A percentile compares a stretch with the other conserved stretches of the same genome.
Conservation (phyloP, 495 filamentous ascomycete species). For the Thozetella sp. region DNA sequence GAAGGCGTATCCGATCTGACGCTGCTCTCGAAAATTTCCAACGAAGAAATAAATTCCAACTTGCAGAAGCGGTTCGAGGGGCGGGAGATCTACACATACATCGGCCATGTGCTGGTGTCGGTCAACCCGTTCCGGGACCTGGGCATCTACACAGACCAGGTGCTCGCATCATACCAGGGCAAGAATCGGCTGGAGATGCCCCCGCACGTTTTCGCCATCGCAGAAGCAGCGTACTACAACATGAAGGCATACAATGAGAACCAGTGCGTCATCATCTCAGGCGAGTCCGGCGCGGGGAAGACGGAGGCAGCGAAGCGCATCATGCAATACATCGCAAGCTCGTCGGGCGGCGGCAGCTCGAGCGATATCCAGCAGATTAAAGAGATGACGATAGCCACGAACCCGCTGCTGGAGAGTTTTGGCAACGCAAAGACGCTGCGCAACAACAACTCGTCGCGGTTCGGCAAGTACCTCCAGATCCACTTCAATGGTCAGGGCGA, state of each 20-base stretch:
- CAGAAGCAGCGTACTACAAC: constrained; percentile 97
- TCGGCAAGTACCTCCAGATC: constrained; percentile 97
- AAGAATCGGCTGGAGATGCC: constrained; percentile 96
- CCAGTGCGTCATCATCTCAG: constrained; percentile 99
- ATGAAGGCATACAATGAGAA: constrained; percentile 99
- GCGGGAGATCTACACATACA: constrained; percentile 98
- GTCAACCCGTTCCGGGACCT: constrained; percentile 99
- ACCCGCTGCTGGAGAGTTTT: constrained; percentile 95
- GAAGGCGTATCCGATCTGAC: constrained; percentile 97
- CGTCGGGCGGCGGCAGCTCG: constrained; percentile 85
- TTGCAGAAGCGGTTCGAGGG: constrained; percentile 96
- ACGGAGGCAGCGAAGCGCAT: constrained; percentile 99
- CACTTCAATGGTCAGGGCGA: constrained; percentile 95
- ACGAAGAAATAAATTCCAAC: constrained; percentile 99
- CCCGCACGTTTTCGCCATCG: constrained; percentile 97
- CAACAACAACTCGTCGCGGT: constrained; percentile 98
- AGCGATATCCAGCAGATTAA: constrained; percentile 97
- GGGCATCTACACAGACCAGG: constrained; percentile 95
- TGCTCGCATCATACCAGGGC: constrained; percentile 87
- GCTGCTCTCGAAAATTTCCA: constrained; percentile 95
- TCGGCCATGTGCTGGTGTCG: constrained; percentile 98
- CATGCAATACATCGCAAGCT: constrained; percentile 99
- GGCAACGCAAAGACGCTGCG: constrained; percentile 97
- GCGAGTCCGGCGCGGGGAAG: constrained; percentile 98
- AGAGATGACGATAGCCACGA: constrained; percentile 98